These are phyloP conservation scores for Fusarium guadeloupense DNA, from an alignment of 2,329 filamentous ascomycete species.

Conservation along the genomic window DNA sequence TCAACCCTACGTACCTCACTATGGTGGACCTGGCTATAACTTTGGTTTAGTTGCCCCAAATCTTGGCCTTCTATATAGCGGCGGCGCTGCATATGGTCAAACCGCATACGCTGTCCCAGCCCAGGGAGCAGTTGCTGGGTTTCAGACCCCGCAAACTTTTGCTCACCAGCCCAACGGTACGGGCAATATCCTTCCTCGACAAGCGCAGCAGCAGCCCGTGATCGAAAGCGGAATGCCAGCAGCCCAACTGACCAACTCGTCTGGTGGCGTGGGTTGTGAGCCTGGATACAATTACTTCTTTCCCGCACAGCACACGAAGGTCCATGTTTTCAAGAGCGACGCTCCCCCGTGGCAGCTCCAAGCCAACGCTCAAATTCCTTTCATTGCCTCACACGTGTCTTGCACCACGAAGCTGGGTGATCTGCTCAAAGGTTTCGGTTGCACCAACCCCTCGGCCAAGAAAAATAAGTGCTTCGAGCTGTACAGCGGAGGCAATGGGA, in stretches of 20 bases:
- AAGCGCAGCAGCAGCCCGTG: constrained; percentile 54
- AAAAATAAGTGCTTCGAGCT: constrained; percentile 69
- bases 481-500: constrained; percentile 62
- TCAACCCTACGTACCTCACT: constrained; percentile 51
- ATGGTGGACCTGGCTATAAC: constrained; percentile 50
- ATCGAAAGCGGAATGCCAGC: constrained; percentile 60
- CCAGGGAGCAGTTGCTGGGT: constrained; percentile 35
- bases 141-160: constrained; percentile 41
- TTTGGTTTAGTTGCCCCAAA: constrained; percentile 40
- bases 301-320: constrained; percentile 64
- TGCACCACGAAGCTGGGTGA: constrained; percentile 62
- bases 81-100: constrained; percentile 11
- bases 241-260: constrained; percentile 64
- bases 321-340: constrained; percentile 65
- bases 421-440: constrained; percentile 67
- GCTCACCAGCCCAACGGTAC: constrained; percentile 52
- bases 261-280: constrained; percentile 66
- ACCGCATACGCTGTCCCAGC: constrained; percentile 19
- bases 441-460: constrained; percentile 57
- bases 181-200: constrained; percentile 49
- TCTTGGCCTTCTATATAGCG: constrained; percentile 43
- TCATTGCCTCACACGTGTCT: constrained; percentile 63
- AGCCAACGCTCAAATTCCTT: constrained; percentile 53
- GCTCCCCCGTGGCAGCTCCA: constrained; percentile 64
- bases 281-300: constrained; percentile 73